phyloP scores from a whole-genome alignment of 352 stramenopile species.

The Aphanomyces astaci region DNA sequence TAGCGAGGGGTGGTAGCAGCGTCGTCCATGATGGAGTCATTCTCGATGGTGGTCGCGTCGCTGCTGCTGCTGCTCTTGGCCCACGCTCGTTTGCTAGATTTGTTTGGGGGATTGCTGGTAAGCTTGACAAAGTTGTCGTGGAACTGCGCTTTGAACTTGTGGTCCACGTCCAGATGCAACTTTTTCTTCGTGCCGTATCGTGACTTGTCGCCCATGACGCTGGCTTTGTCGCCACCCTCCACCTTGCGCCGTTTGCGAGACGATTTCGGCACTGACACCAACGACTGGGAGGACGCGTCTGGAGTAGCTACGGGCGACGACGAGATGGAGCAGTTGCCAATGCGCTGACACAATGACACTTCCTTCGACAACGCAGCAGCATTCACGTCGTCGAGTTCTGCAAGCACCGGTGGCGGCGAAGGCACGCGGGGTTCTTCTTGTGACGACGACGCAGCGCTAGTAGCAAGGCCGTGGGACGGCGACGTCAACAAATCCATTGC shows the following conservation, averaged over 20 bases:
- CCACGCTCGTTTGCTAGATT: slow-evolving; percentile 1
- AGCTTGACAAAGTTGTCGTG: slow-evolving; percentile 6
- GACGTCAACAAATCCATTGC: slow-evolving; percentile 14
- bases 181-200: slow-evolving; percentile 20
- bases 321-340: slow-evolving; percentile 73
- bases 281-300: not conserved
- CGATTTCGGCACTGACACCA: not conserved
- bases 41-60: not conserved
- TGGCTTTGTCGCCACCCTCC: not conserved
- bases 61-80: not conserved
- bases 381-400: slow-evolving; percentile 26
- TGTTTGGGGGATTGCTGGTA: not conserved
- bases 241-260: slow-evolving; percentile 8
- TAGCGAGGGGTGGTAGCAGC: not conserved
- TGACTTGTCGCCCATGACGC: not conserved
- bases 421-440: slow-evolving; percentile 1
- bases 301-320: slow-evolving; percentile 17
- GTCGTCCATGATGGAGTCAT: not conserved
- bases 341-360: slow-evolving; percentile 62
- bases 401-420: slow-evolving; percentile 27
- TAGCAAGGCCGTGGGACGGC: slow-evolving; percentile 3
- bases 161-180: slow-evolving; percentile 11
- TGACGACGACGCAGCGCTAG: slow-evolving; percentile 8
- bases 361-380: slow-evolving; percentile 6
- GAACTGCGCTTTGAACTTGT: slow-evolving; percentile 18